Evolutionary conservation across 768 basidiomycete species (phyloP), one percentile per base, ranked within the genome.

Genomic region (Cystobasidium onofrii): DNA sequence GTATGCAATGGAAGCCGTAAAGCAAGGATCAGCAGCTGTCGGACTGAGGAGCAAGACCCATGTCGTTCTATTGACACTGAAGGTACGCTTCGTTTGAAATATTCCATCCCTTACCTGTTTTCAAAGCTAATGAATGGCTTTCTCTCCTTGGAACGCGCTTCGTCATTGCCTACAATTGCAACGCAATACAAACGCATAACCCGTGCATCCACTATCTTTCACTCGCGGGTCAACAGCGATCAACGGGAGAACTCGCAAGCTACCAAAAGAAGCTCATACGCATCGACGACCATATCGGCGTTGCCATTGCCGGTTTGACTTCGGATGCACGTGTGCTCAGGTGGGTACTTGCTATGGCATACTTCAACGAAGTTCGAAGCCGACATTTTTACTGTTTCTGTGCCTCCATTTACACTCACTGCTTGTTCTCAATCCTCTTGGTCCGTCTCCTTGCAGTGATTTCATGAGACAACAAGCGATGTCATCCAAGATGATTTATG

Each of bases 211-310:
- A 20, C 34, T n/a, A n/a, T n/a, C n/a, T n/a, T n/a, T n/a, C n/a
- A n/a, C n/a, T n/a, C 20, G 13, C 15, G 33, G 72, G 4, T 25
- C 7, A 39, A 46, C 77, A 99, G 96, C 87, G 95, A 82, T 98
- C 96, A 33, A 94, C 92, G 17, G 96, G 96, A 74, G 95, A 98
- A 81, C 86, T 99, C 65, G 94, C 96, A 18, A 92, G 91, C n/a
- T 98, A 98, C 85, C 96, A 99, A 81, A 94, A 98, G 84, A 98
- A 99, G 86, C 90, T 98, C 89, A 96, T 95, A 82, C 86, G 93
- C 80, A 95, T 99, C 88, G 96, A 99, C 80, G 93, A 98, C 82
- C 96, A 99, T 83, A 88, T 96, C 78, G 96, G 96, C n/a, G 92
- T 99, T 79, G 95, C 94, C 62, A 98, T 99, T 81, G 96, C 96